Evolutionary conservation across 2,329 filamentous ascomycete genomes (phyloP).

Genomic region (Periconia sp.): DNA sequence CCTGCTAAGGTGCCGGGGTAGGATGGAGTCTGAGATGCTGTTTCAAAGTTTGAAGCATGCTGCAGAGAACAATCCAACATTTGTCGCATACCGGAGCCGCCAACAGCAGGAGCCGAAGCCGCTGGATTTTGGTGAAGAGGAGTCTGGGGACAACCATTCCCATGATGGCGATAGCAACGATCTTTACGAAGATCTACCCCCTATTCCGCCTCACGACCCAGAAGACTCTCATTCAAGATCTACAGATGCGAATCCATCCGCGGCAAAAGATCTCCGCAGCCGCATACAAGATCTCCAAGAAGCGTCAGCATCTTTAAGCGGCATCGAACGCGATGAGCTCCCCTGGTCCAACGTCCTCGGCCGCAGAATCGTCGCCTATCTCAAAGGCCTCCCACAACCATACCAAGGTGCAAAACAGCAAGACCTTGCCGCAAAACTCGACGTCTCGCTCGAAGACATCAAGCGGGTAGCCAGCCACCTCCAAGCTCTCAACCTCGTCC

Average conservation of each 20-base stretch:
- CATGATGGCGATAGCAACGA: neutral
- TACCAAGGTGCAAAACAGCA: neutral
- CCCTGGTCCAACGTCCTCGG: neutral
- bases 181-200: neutral
- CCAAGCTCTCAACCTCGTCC: neutral
- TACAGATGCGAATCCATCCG: neutral
- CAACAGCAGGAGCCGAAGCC: neutral
- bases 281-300: neutral
- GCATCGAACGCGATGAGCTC: too few relatives aligned
- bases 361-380: neutral
- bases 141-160: too few relatives aligned
- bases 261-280: neutral
- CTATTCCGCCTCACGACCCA: neutral
- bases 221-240: neutral
- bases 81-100: neutral
- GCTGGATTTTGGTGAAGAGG: too few relatives aligned
- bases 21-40: constrained; percentile 10
- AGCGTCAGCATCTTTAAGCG: neutral
- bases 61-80: constrained; percentile 1
- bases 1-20: constrained; percentile 10
- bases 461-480: neutral
- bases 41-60: constrained; percentile 9
- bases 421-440: neutral
- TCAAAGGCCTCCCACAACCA: neutral
- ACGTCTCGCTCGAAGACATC: neutral